These are phyloP conservation scores for Gynandropsis gynandra DNA, from an alignment of 345 rosid genomes.

Conservation along the genomic window DNA sequence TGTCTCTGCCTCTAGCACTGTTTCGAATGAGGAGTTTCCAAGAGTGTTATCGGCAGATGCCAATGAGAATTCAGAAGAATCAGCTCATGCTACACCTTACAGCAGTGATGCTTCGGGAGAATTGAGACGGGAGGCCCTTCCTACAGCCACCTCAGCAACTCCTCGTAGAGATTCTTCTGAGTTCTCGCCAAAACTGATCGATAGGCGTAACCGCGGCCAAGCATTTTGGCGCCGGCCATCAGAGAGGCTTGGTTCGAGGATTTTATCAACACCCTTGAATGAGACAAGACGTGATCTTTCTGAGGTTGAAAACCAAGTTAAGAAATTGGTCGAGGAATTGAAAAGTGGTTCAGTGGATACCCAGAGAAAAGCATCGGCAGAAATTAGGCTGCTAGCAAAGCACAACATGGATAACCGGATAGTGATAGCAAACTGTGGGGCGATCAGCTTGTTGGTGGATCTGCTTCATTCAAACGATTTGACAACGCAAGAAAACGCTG, in stretches of 20 bases:
- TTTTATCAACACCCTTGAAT: slow-evolving; percentile 51
- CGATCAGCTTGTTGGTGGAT: slow-evolving; percentile 59
- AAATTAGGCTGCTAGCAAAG: slow-evolving; percentile 70
- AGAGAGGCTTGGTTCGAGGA: slow-evolving; percentile 67
- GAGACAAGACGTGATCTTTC: slow-evolving; percentile 75
- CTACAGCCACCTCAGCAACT: slow-evolving; percentile 34
- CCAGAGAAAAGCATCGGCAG: slow-evolving; percentile 57
- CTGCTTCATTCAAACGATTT: slow-evolving; percentile 57
- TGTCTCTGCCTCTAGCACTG: slow-evolving; percentile 47
- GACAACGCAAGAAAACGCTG: slow-evolving; percentile 71
- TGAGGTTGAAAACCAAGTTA: slow-evolving; percentile 65
- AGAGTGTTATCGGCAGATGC: slow-evolving; percentile 43
- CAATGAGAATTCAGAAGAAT: slow-evolving; percentile 49
- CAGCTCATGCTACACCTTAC: slow-evolving; percentile 50
- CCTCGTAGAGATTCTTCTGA: slow-evolving; percentile 50
- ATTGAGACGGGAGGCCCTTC: slow-evolving; percentile 44
- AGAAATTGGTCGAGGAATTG: slow-evolving; percentile 64
- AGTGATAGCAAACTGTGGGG: slow-evolving; percentile 78
- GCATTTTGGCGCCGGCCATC: slow-evolving; percentile 69
- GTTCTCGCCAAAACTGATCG: slow-evolving; percentile 47
- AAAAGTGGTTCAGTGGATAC: slow-evolving; percentile 48
- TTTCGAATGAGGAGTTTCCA: slow-evolving; percentile 42
- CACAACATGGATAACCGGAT: slow-evolving; percentile 83
- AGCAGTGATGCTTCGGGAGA: slow-evolving; percentile 80
- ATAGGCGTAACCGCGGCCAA: slow-evolving; percentile 53